A percentile compares a stretch with the other conserved stretches of the same genome.
phyloP scores from a whole-genome alignment of 1,284 basidiomycete species.

The Puccinia triticina region DNA sequence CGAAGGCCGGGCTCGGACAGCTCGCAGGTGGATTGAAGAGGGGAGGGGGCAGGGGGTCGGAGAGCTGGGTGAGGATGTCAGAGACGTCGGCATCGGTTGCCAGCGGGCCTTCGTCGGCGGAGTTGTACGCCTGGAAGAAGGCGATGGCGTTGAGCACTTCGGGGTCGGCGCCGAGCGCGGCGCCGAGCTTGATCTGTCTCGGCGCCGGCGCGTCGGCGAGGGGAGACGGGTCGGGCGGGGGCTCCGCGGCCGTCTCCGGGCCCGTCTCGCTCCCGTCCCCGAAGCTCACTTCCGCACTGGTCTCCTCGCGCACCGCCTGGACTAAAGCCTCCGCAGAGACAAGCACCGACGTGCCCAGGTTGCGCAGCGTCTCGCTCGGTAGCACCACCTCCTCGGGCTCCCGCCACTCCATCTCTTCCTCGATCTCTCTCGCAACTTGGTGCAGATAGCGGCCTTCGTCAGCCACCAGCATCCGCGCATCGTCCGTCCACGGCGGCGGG shows the following conservation, averaged over 20 bases:
- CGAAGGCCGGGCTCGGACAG: too few relatives aligned
- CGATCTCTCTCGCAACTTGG: neutral
- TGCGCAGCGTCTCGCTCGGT: constrained; percentile 1
- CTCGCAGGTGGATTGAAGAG: too few relatives aligned
- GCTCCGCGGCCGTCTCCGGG: constrained; percentile 32
- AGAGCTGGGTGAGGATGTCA: neutral
- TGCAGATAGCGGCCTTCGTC: constrained; percentile 35
- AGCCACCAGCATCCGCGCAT: neutral
- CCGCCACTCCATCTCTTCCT: constrained; percentile 42
- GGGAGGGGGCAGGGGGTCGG: neutral
- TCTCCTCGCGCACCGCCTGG: constrained; percentile 28
- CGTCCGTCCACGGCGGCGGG: neutral
- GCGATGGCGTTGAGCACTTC: constrained; percentile 20
- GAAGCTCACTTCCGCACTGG: constrained; percentile 7
- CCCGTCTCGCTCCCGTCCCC: neutral
- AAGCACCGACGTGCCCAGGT: constrained; percentile 13
- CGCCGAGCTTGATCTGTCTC: constrained; percentile 37
- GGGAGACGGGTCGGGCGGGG: neutral
- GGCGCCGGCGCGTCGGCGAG: neutral
- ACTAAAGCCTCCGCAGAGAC: constrained; percentile 19
- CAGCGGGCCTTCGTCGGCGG: constrained; percentile 1
- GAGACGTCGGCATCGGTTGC: constrained; percentile 6
- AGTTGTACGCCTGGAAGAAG: constrained; percentile 26
- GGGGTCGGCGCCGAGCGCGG: constrained; percentile 9
- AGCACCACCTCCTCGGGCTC: constrained; percentile 24